These are phyloP conservation scores for Wallacemonas rigidus DNA, from an alignment of 208 protist species.

Conservation along the genomic window DNA sequence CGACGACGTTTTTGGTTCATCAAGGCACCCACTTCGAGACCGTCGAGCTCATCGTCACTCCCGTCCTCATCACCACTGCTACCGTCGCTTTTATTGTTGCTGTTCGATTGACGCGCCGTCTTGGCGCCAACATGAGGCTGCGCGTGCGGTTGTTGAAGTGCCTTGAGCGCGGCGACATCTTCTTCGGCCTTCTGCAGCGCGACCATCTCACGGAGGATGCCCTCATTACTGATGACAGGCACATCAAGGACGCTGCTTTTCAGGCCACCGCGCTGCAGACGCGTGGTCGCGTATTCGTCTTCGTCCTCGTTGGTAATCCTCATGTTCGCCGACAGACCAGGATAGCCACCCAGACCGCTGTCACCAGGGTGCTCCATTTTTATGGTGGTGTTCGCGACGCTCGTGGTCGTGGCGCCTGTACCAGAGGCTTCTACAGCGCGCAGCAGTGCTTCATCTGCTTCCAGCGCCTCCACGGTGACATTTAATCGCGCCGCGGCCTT, in stretches of 20 bases:
- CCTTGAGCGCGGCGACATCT: slow-evolving; percentile 14
- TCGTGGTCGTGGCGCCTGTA: background rate
- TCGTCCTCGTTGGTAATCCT: slow-evolving; percentile 26
- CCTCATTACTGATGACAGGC: slow-evolving; percentile 75
- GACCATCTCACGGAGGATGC: slow-evolving; percentile 76
- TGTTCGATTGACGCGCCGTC: background rate
- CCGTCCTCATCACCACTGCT: slow-evolving; percentile 8
- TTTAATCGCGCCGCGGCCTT: slow-evolving; percentile 63
- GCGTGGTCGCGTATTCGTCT: slow-evolving; percentile 26
- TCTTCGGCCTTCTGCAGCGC: slow-evolving; percentile 41
- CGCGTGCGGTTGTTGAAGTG: background rate
- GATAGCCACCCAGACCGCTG: slow-evolving; percentile 1
- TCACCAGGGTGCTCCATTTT: background rate
- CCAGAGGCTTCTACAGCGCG: slow-evolving; percentile 38
- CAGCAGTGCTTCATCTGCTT: slow-evolving; percentile 68
- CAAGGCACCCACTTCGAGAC: slow-evolving; percentile 33
- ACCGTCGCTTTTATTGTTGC: slow-evolving; percentile 24
- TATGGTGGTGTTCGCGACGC: background rate
- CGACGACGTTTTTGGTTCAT: slow-evolving; percentile 48
- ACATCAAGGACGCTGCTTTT: slow-evolving; percentile 46
- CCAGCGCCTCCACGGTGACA: slow-evolving; percentile 70
- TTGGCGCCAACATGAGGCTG: slow-evolving; percentile 11
- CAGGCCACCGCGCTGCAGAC: slow-evolving; percentile 12
- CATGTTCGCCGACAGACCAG: background rate
- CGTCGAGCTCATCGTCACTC: slow-evolving; percentile 14